These are phyloP conservation scores for Trypanosoma mega DNA, from an alignment of 208 protist species.

Conservation along the genomic window DNA sequence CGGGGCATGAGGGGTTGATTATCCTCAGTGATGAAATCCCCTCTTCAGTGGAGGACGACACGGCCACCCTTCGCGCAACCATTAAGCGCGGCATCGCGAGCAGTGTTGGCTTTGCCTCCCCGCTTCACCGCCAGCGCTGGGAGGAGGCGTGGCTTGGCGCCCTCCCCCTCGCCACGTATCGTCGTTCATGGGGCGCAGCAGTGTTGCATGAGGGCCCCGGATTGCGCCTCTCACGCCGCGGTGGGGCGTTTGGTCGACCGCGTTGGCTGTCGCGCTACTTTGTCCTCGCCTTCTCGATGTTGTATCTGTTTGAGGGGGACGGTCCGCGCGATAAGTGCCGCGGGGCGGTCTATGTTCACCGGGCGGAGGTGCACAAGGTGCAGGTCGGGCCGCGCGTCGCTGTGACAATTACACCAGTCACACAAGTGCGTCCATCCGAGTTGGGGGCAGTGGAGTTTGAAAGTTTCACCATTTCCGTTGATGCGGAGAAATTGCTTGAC, in stretches of 20 bases:
- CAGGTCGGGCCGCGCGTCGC: not conserved
- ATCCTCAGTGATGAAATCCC: too few relatives aligned
- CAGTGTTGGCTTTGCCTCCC: not conserved
- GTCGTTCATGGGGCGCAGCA: not conserved
- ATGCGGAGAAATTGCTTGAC: not conserved
- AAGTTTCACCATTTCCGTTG: constrained; percentile 4
- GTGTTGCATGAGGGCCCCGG: constrained; percentile 2
- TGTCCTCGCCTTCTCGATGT: constrained; percentile 1
- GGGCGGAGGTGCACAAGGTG: constrained; percentile 8
- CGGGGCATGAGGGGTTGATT: too few relatives aligned
- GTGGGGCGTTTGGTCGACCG: not conserved
- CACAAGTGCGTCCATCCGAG: not conserved
- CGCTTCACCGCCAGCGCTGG: constrained; percentile 1
- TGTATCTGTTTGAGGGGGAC: constrained; percentile 17
- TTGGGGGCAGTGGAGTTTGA: not conserved
- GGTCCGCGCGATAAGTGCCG: not conserved
- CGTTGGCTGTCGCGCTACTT: constrained; percentile 16
- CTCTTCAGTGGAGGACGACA: too few relatives aligned
- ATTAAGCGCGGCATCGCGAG: constrained; percentile 2
- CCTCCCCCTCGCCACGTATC: not conserved
- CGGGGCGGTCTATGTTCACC: constrained; percentile 8
- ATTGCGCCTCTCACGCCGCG: not conserved
- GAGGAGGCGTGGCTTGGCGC: constrained; percentile 12
- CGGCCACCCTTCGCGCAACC: too few relatives aligned
- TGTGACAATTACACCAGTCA: constrained; percentile 11